Conservation (phyloP, 225 moss, liverwort and hornwort species). For the Physcomitrium patens region DNA sequence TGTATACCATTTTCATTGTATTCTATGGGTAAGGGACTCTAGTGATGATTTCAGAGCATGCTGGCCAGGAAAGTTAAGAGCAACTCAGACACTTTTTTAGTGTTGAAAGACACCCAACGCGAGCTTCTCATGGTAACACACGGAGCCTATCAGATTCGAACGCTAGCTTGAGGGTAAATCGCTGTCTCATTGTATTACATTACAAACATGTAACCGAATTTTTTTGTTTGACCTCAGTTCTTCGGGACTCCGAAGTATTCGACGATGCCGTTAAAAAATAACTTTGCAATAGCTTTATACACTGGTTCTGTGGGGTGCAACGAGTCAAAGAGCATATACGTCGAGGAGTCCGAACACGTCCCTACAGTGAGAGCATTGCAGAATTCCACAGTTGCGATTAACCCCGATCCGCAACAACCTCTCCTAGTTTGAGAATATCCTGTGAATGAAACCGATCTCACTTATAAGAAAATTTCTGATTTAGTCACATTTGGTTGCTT, state of each 20-base stretch:
- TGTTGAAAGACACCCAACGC: not conserved
- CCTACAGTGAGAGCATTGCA: slow-evolving; percentile 34
- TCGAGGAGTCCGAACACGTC: slow-evolving; percentile 49
- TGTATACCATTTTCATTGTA: not conserved
- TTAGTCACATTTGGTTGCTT: not conserved
- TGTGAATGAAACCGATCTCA: not conserved
- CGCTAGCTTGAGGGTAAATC: not conserved
- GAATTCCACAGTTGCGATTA: slow-evolving; percentile 7
- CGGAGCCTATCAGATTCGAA: not conserved
- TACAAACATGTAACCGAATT: not conserved
- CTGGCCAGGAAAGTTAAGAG: not conserved
- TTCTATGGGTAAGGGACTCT: not conserved
- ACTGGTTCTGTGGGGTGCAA: slow-evolving; percentile 42
- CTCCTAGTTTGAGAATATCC: slow-evolving; percentile 41
- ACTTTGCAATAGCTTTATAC: slow-evolving; percentile 34
- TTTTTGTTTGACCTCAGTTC: not conserved
- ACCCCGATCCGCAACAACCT: slow-evolving; percentile 50
- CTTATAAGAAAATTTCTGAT: not conserved
- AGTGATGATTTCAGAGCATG: not conserved
- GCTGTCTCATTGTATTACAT: not conserved
- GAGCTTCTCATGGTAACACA: not conserved
- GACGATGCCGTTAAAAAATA: slow-evolving; percentile 9
- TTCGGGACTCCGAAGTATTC: slow-evolving; percentile 28
- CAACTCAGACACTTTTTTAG: not conserved
- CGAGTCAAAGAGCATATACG: slow-evolving; percentile 51